phyloP scores from a whole-genome alignment of 2,329 filamentous ascomycete species.

The Exserohilum turcica region DNA sequence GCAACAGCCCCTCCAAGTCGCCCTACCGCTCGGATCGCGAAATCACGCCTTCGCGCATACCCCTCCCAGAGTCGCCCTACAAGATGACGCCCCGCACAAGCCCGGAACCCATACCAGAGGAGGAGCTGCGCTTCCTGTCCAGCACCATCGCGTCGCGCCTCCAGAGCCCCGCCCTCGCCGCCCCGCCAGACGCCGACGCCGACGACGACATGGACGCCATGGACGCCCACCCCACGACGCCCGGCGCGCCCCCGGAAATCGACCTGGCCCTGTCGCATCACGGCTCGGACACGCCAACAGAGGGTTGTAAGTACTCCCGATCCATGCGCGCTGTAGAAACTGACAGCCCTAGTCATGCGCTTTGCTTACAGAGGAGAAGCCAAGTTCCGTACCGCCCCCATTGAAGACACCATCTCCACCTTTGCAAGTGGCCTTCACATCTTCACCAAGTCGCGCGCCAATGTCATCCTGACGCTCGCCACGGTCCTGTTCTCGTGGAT shows the following conservation, averaged over 20 bases:
- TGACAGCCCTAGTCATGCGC: constrained; percentile 70
- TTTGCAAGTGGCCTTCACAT: constrained; percentile 64
- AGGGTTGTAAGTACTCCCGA: constrained; percentile 42
- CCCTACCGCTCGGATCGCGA: constrained; percentile 61
- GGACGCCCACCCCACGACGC: constrained; percentile 24
- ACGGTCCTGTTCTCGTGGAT: constrained; percentile 68
- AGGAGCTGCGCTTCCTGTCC: constrained; percentile 34
- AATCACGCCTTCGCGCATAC: constrained; percentile 61
- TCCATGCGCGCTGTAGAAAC: constrained; percentile 18
- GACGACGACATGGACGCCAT: not conserved
- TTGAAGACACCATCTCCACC: constrained; percentile 72
- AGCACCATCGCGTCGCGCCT: constrained; percentile 44
- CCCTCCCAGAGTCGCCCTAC: constrained; percentile 63
- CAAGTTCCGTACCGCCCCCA: constrained; percentile 82
- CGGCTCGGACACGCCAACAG: constrained; percentile 33
- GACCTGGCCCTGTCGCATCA: constrained; percentile 35
- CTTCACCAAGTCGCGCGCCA: constrained; percentile 72
- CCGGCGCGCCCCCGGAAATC: constrained; percentile 29
- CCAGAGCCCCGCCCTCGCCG: constrained; percentile 34
- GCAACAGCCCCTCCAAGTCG: constrained; percentile 57
- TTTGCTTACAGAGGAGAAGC: constrained; percentile 88
- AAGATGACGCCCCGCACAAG: constrained; percentile 62
- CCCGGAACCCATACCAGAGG: constrained; percentile 51
- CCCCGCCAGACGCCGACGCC: too few species aligned
- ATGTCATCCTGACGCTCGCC: constrained; percentile 66